Conservation (phyloP, 140 eudicot genomes). For the Artemisia princeps region DNA sequence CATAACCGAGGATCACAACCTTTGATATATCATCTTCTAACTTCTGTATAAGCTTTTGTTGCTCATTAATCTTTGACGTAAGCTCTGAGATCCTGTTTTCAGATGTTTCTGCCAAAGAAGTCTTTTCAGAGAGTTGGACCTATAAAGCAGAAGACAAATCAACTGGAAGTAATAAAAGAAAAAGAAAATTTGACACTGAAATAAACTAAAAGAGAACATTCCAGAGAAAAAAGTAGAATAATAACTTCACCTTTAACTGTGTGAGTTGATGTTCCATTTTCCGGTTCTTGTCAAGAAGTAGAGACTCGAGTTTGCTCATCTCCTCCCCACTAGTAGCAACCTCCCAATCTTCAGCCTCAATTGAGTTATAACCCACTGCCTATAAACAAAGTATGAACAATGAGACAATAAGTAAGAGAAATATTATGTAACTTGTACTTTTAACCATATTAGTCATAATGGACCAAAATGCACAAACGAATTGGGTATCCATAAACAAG, state of each 20-base stretch:
- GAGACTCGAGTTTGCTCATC: conserved; percentile 88
- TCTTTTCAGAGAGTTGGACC: conserved; percentile 86
- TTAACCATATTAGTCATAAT: not conserved
- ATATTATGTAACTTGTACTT: not conserved
- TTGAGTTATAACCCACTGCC: conserved; percentile 99
- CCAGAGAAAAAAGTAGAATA: not conserved
- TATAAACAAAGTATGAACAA: conserved; percentile 21
- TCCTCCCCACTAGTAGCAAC: conserved; percentile 97
- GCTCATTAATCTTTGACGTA: conserved; percentile 54
- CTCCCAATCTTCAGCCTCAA: conserved; percentile 99
- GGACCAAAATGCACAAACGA: not conserved
- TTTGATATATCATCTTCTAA: conserved; percentile 92
- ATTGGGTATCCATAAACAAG: not conserved
- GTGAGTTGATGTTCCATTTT: conserved; percentile 98
- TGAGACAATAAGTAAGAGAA: conserved; percentile 9
- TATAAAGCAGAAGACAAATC: conserved; percentile 29
- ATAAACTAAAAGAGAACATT: conserved; percentile 2
- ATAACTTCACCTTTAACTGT: conserved; percentile 60
- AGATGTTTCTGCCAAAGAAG: conserved; percentile 58
- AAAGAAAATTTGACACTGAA: not conserved
- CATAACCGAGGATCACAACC: conserved; percentile 33
- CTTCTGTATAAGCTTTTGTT: conserved; percentile 82
- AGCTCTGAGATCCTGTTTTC: conserved; percentile 71
- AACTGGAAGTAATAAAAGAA: not conserved
- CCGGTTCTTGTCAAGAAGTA: conserved; percentile 92